Conservation (phyloP, 2,329 filamentous ascomycete genomes). For the Ophiostoma ulmi region DNA sequence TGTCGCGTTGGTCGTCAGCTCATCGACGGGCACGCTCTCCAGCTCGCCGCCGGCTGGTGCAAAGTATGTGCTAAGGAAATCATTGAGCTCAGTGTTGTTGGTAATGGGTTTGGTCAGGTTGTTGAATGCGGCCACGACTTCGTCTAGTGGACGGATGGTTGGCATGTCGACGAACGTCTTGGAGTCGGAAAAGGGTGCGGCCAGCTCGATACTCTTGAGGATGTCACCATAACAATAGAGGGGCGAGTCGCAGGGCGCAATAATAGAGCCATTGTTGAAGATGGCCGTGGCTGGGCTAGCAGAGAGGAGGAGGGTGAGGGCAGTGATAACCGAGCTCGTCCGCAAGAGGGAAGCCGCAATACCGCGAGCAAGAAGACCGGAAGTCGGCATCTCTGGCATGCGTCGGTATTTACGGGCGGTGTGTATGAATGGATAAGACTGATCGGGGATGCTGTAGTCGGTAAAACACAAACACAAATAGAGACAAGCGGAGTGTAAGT, state of each 20-base stretch:
- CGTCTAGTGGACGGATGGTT: slow-evolving; percentile 52
- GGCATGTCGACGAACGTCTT: slow-evolving; percentile 71
- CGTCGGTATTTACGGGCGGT: neutral
- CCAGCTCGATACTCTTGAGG: slow-evolving; percentile 57
- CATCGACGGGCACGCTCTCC: slow-evolving; percentile 45
- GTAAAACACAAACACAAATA: neutral
- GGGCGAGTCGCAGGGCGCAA: slow-evolving; percentile 61
- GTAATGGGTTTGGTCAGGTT: slow-evolving; percentile 54
- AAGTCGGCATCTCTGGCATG: slow-evolving; percentile 16
- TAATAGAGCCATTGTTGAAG: slow-evolving; percentile 55
- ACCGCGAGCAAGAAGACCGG: slow-evolving; percentile 13
- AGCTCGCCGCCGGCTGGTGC: slow-evolving; percentile 60
- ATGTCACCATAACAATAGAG: slow-evolving; percentile 64
- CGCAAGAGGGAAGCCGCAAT: slow-evolving; percentile 11
- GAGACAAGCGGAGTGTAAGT: neutral
- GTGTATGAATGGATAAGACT: neutral
- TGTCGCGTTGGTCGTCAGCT: slow-evolving; percentile 51
- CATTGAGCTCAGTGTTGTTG: slow-evolving; percentile 58
- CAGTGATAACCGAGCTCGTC: slow-evolving; percentile 26
- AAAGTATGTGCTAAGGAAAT: slow-evolving; percentile 60
- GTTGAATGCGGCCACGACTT: slow-evolving; percentile 58
- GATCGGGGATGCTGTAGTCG: neutral
- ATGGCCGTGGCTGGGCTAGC: slow-evolving; percentile 40
- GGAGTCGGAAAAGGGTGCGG: slow-evolving; percentile 59
- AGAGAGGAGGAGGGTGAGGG: slow-evolving; percentile 23